Conservation (phyloP, 2,329 filamentous ascomycete genomes). For the Coniochaeta hoffmannii region DNA sequence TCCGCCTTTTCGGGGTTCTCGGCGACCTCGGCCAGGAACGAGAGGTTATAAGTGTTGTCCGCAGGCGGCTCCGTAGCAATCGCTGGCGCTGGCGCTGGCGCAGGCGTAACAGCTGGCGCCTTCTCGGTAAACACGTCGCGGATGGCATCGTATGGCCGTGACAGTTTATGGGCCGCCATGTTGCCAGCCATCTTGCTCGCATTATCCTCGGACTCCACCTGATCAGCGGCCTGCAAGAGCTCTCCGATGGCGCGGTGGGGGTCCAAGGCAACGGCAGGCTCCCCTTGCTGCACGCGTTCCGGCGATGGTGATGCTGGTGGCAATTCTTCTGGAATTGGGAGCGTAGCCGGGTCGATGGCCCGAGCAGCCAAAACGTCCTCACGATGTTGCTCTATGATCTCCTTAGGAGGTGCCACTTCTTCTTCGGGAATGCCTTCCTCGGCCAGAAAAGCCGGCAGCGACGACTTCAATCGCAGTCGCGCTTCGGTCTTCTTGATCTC, state of each 20-base stretch:
- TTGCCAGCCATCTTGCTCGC: conserved; percentile 13
- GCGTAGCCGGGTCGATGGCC: conserved; percentile 12
- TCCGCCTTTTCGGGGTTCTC: conserved; percentile 9
- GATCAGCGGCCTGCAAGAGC: conserved; percentile 6
- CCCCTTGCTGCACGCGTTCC: not conserved
- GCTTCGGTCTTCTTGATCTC: conserved; percentile 10
- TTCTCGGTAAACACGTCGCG: conserved; percentile 32
- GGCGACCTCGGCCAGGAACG: conserved; percentile 23
- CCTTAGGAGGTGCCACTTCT: conserved; percentile 14
- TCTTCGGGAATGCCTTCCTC: conserved; percentile 15
- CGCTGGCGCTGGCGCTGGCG: conserved; percentile 13
- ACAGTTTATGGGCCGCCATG: conserved; percentile 14
- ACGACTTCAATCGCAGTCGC: conserved; percentile 12
- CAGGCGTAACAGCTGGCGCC: conserved; percentile 1
- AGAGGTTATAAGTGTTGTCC: conserved; percentile 18
- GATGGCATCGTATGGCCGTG: conserved; percentile 36
- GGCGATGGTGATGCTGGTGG: not conserved
- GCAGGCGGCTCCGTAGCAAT: conserved; percentile 2
- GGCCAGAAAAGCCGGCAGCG: conserved; percentile 12
- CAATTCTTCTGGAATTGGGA: not conserved
- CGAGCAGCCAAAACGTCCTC: conserved; percentile 8
- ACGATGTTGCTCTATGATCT: conserved; percentile 12
- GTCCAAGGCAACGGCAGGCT: not conserved
- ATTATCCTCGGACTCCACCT: conserved; percentile 8
- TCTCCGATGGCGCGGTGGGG: not conserved